Conservation (phyloP, 768 basidiomycete genomes). For the Suillus hirtellus region DNA sequence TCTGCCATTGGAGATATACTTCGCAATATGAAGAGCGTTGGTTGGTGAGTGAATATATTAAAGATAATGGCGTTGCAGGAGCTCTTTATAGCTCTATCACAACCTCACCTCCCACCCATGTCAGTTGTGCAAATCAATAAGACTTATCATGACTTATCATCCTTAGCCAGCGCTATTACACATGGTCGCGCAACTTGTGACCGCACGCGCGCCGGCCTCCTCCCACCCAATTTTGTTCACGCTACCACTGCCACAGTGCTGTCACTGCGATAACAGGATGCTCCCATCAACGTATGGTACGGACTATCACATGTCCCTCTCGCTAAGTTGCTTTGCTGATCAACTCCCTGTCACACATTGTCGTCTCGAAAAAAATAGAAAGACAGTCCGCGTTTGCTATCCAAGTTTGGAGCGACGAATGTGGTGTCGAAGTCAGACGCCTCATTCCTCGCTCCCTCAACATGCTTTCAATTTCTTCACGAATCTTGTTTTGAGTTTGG, state of each 20-base stretch:
- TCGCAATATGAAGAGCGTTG: neutral
- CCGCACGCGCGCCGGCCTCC: neutral
- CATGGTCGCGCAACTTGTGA: neutral
- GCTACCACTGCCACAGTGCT: neutral
- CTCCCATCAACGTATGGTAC: neutral
- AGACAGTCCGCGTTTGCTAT: neutral
- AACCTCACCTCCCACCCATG: neutral
- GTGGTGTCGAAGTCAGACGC: neutral
- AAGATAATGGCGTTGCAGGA: neutral
- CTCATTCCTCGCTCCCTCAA: neutral
- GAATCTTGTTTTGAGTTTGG: neutral
- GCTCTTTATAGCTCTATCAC: slow-evolving; percentile 4
- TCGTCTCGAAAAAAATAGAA: neutral
- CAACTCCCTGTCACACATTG: neutral
- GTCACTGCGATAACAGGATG: neutral
- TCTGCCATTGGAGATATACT: neutral
- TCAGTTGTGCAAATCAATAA: slow-evolving; percentile 3
- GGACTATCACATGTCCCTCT: neutral
- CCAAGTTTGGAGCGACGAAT: neutral
- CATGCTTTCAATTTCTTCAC: neutral
- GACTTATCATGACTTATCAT: neutral
- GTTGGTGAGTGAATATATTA: neutral
- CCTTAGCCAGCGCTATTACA: neutral
- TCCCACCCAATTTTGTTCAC: neutral
- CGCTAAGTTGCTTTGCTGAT: neutral